Evolutionary conservation across 2,329 filamentous ascomycete genomes (phyloP), one percentile per base, ranked within the genome.

Genomic region (Periconia macrospinosa): DNA sequence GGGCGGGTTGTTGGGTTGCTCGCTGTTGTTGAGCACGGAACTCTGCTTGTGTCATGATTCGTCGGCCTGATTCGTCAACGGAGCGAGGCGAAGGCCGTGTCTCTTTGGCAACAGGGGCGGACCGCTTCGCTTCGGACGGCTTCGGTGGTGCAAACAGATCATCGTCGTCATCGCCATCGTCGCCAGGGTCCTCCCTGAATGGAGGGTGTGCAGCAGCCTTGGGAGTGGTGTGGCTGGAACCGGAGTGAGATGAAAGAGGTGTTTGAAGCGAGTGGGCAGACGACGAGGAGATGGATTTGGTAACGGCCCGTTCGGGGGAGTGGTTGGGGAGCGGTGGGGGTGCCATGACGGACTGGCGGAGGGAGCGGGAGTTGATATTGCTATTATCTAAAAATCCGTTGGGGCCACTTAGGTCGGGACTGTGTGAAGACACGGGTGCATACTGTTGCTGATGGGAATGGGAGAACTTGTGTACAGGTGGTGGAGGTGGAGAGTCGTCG

Each of bases 1-100:
- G 58, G 18, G 62, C 49, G n/a, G 69, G 58, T 37, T 71, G 60
- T 8, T 59, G 55, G 41, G 62, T 59, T 30, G 65, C 62, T 27
- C 59, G 58, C 51, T 66, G 59, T 49, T 73, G 66, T 45, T 69
- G 63, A 33, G 66, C 64, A 13, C 63, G 62, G 42, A 70, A 72
- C 51, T 74, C 66, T 3, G 66, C 66, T 50, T 69, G 64, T 11
- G 69, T 68, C 66, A 73, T 66, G 46, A 72, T 66, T n/a, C 64
- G 62, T 14, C 61, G 62, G 37, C 59, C 54, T 27, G 53, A 47
- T 11, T 51, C 57, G 17, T 47, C 58, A 42, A 57, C 7, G 1
- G 59, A 43, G 30, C 58, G 51, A 18, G 51, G 45, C 5, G 60
- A 43, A 27, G 62, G 51, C 18, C 55, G 57, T 37, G 53, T 52